Base-by-base conservation (phyloP, 805 yeast genomes). In the Blastobotrys attinorum region DNA sequence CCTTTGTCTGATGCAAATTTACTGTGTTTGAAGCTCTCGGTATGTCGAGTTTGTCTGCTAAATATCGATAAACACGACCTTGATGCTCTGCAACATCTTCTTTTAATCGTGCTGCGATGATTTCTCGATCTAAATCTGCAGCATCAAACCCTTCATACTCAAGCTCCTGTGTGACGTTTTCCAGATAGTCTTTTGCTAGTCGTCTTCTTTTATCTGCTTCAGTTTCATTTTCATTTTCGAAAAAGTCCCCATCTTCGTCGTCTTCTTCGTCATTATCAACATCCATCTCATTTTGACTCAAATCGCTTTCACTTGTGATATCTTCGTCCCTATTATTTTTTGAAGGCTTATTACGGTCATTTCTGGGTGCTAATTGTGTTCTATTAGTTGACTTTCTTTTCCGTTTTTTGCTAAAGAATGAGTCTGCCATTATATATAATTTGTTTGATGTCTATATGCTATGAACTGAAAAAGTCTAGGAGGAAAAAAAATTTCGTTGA, bases 181-280 rank as follows among this genome's bases (percentile, higher is more conserved):
- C 88, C 49, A 92, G 68, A 62, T 92, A 92, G 63, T 89, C 92
- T 63, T 88, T 88, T 15, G 97, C 97, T 47, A 92, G 71, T 58
- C 97, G 72, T 65, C 98, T 77, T 64, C 98, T 77, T 64, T 86
- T 88, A 58, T 92, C 98, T 0, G 96, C 94, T 6, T 89, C 94
- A 39, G 77, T 76, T 63, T 90, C 97, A 18, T 39, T 48, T 32
- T 38, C 48, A 21, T 44, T 54, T 18, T 43, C 51, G 10, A 8
- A 7, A 46, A 36, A 46, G 31, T 40, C 45, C 21, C 20, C 37
- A 22, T 34, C 37, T 42, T 20, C 55, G 4, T 47, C 58, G 1
- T 45, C 53, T 15, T 46, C 49, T 2, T 40, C 45, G 31, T 44
- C 51, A 38, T 25, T 47, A 2, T 32, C 47, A 17, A 32, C 48